phyloP scores from a whole-genome alignment of 768 basidiomycete genomes.

The Mycena haematopus region DNA sequence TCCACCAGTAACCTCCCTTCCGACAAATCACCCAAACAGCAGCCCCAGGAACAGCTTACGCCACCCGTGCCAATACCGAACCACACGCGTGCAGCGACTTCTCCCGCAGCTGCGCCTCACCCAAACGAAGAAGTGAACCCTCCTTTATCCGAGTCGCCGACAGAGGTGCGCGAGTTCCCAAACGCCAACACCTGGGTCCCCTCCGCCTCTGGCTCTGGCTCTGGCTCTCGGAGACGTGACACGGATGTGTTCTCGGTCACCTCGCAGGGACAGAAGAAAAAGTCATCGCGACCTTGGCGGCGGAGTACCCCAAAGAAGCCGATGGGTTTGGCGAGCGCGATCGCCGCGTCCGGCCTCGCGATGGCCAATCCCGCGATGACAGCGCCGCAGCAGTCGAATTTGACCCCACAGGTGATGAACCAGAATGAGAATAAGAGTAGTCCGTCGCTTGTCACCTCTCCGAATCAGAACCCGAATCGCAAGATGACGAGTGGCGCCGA shows the following conservation, averaged over 20 bases:
- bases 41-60: conserved; percentile 28
- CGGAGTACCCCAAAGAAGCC: conserved; percentile 50
- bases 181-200: conserved; percentile 16
- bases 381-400: conserved; percentile 52
- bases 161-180: conserved; percentile 42
- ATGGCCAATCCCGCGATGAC: conserved; percentile 65
- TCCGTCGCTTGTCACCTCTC: conserved; percentile 30
- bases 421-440: conserved; percentile 24
- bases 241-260: conserved; percentile 23
- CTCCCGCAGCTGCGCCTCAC: conserved; percentile 12
- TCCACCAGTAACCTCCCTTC: conserved; percentile 35
- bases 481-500: conserved; percentile 21
- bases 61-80: conserved; percentile 22
- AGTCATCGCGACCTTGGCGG: conserved; percentile 52
- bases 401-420: conserved; percentile 38
- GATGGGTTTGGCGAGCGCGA: conserved; percentile 68
- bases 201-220: too few species aligned
- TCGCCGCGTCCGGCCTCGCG: conserved; percentile 69
- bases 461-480: conserved; percentile 24
- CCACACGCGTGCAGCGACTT: conserved; percentile 31
- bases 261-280: conserved; percentile 33
- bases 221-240: conserved; percentile 22
- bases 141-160: conserved; percentile 48
- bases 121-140: conserved; percentile 36
- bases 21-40: conserved; percentile 43